Percentiles rank a stretch among this genome's conserved stretches.
These are phyloP conservation scores for Seiridium cupressi DNA, from an alignment of 2,329 filamentous ascomycete genomes.

Conservation along the genomic window DNA sequence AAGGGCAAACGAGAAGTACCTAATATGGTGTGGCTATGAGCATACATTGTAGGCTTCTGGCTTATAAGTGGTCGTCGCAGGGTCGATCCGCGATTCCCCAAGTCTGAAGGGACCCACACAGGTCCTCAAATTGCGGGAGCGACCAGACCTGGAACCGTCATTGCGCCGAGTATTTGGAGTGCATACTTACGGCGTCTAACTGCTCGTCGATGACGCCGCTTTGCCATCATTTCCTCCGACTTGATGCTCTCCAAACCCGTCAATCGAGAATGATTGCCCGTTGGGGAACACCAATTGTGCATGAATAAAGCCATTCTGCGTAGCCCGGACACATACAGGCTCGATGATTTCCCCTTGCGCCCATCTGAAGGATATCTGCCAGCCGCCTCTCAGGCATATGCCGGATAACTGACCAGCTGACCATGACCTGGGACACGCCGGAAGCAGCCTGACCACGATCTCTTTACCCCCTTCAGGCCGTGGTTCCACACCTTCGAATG, in stretches of 20 bases:
- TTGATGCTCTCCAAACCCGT: not conserved
- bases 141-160: no score
- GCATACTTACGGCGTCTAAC: no score
- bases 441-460: conserved; percentile 31
- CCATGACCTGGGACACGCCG: conserved; percentile 35
- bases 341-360: conserved; percentile 16
- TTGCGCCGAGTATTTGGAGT: not conserved
- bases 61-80: no score
- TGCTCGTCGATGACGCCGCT: no score
- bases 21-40: no score
- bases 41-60: no score
- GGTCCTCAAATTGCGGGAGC: no score
- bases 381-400: conserved; percentile 32
- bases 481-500: conserved; percentile 22
- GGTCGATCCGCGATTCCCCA: no score
- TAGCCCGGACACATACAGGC: not conserved
- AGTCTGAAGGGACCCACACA: no score
- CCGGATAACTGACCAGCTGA: conserved; percentile 28
- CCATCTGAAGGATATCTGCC: conserved; percentile 35
- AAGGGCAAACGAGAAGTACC: no score
- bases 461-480: not conserved
- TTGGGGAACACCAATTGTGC: not conserved
- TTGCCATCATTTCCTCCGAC: not conserved
- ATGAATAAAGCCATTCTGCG: not conserved
- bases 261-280: not conserved